Evolutionary conservation across 2,329 filamentous ascomycete species (phyloP), one percentile per base, ranked within the genome.

Genomic region (Epichloe aotearoae): DNA sequence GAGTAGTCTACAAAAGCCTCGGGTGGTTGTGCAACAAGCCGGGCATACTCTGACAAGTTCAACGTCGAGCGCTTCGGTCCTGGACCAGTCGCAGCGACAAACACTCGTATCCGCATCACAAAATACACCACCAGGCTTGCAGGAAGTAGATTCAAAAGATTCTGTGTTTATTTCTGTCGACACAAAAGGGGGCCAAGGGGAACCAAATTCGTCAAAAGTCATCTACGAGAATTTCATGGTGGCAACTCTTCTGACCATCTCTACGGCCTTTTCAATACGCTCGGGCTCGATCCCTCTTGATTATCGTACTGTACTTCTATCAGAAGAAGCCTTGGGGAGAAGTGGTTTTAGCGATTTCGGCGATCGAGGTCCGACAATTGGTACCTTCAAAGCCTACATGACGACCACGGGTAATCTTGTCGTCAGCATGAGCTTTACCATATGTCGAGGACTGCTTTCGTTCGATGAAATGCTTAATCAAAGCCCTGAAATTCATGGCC

Each of bases 341-440:
- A 46, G 52, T 34, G 58, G 57, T 30, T 52, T 53, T 7, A 56
- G 58, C 26, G 56, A 53, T 33, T 46, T 53, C 11, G 46, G 50
- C 14, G 57, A 56, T 43, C 53, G 52, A 12, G 52, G 57, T 15
- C 61, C 62, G 14, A 53, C 74, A 3, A 62, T 76, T 20, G 77
- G 73, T 3, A 77, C 73, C 6, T 69, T 81, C 15, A 71, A 73
- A 46, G 69, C 74, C 8, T 77, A 77, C 54, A 60, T 81, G 47
- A 80, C 77, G 5, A 80, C 75, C 2, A 75, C 74, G 0, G 78
- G 78, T 2, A 70, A 70, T 11, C 64, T 82, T 7, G 62, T 80
- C 14, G 65, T 79, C 26, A 71, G 69, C 41, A 58, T 81, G 26
- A 68, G 66, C 39, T 67, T 79, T 46, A 69, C 73, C 3, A 60